Percentiles rank a stretch among this genome's conserved stretches.
phyloP scores from a whole-genome alignment of 176 grass and related monocot species.

The Hsuehochloa calcarea region DNA sequence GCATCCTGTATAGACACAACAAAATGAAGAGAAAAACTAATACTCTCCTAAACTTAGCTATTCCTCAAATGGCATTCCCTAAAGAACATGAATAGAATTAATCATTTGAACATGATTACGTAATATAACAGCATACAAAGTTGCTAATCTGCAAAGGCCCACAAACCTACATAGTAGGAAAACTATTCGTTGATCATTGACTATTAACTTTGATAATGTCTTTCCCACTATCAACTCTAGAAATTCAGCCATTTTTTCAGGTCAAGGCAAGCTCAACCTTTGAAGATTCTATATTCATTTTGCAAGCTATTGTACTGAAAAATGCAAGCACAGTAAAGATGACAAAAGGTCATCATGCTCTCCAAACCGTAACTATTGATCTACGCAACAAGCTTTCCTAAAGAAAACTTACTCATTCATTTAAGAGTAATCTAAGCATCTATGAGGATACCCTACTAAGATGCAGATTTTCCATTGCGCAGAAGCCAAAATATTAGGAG shows the following conservation, averaged over 20 bases:
- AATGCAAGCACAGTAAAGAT: neutral
- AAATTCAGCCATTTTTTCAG: neutral
- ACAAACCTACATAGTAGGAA: constrained; percentile 5
- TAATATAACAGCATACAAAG: neutral
- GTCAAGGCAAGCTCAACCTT: neutral
- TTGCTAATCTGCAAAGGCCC: neutral
- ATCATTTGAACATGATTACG: neutral
- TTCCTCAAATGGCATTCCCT: neutral
- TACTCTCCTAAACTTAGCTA: neutral
- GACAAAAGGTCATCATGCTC: neutral
- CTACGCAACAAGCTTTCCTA: neutral
- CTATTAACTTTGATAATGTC: neutral
- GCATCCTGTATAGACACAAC: neutral
- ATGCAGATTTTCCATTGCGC: neutral
- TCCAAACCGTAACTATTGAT: neutral
- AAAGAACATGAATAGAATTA: constrained; percentile 7
- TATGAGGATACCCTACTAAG: neutral
- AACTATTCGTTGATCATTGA: neutral
- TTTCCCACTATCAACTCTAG: neutral
- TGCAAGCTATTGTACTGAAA: neutral
- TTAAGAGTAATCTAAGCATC: neutral
- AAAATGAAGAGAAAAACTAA: neutral
- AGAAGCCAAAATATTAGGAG: neutral
- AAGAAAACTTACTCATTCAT: neutral
- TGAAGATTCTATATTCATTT: neutral